These are phyloP conservation scores for Diospyros kaki DNA, from an alignment of 148 eudicot species.

Conservation along the genomic window DNA sequence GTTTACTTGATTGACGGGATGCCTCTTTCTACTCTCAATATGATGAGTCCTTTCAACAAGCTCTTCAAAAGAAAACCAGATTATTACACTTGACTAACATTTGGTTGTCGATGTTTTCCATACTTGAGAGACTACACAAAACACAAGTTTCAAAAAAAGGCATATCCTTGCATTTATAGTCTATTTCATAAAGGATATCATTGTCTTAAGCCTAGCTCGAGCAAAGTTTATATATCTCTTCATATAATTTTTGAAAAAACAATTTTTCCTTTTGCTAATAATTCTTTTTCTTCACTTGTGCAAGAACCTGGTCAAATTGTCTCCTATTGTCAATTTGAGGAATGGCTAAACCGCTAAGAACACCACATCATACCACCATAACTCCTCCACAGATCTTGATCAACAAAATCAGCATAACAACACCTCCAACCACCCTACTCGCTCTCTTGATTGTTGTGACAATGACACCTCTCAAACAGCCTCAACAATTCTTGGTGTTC, in stretches of 20 bases:
- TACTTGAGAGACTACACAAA: neutral
- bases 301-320: too few species aligned
- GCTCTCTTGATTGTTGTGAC: too few species aligned
- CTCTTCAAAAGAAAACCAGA: neutral
- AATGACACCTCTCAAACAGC: too few species aligned
- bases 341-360: too few species aligned
- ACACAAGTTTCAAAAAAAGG: neutral
- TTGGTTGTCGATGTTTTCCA: slow-evolving; percentile 6
- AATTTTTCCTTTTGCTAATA: neutral
- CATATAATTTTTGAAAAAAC: slow-evolving; percentile 3
- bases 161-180: neutral
- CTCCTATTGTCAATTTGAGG: too few species aligned
- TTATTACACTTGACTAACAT: neutral
- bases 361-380: too few species aligned
- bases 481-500: too few species aligned
- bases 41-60: neutral
- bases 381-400: too few species aligned
- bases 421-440: too few species aligned
- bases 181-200: neutral
- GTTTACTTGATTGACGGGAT: neutral
- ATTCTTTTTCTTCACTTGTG: too few species aligned
- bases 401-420: too few species aligned
- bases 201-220: neutral
- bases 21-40: neutral
- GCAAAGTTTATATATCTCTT: neutral